Evolutionary conservation across 2,329 filamentous ascomycete species (phyloP).

Genomic region (Fusarium sp.): DNA sequence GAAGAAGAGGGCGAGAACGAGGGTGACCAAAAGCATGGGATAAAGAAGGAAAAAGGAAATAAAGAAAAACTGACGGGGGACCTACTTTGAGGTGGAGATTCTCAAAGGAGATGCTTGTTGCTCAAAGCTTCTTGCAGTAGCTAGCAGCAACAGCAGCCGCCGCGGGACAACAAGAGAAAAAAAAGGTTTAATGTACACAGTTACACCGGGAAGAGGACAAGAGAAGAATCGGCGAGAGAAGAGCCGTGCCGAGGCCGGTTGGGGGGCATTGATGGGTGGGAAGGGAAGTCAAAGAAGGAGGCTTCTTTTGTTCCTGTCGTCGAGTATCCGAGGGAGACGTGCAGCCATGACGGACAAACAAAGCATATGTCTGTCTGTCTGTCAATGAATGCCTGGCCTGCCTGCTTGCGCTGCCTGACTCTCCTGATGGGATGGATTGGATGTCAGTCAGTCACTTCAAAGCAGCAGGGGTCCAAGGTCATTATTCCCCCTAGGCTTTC

Average conservation of each 20-base stretch:
- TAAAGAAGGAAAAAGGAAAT: constrained; percentile 3
- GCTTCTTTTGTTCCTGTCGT: neutral
- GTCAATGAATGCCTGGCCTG: too few species aligned
- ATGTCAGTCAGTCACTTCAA: constrained; percentile 11
- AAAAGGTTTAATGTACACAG: neutral
- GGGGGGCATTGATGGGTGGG: neutral
- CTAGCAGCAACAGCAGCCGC: constrained; percentile 5
- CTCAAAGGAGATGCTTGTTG: constrained; percentile 9
- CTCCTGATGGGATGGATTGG: neutral
- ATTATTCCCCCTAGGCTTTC: neutral
- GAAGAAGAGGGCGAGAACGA: constrained; percentile 1
- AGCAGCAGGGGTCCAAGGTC: neutral
- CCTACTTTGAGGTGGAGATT: constrained; percentile 26
- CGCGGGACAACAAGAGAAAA: neutral
- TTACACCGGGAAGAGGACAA: neutral
- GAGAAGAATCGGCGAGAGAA: neutral
- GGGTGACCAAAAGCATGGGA: neutral
- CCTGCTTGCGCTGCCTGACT: neutral
- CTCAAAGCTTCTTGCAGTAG: constrained; percentile 23
- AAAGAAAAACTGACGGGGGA: neutral
- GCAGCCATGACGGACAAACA: constrained; percentile 14
- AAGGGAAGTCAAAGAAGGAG: neutral
- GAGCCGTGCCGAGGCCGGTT: neutral
- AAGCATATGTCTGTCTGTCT: neutral
- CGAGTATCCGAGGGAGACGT: neutral